Conservation (phyloP, 148 eudicot genomes). For the Amaranthus hypochondriacus region DNA sequence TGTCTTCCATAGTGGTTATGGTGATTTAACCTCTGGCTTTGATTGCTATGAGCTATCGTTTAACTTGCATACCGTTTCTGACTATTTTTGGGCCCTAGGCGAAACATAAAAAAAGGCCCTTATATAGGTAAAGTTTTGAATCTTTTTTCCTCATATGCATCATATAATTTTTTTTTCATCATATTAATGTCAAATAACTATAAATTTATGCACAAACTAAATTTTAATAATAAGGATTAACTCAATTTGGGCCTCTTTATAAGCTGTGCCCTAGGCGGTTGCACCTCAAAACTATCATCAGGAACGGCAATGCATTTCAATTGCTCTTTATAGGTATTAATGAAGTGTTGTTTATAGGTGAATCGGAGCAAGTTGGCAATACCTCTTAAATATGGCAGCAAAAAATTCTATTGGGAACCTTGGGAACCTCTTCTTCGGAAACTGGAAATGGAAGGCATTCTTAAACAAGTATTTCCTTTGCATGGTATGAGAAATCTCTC, state of each 20-base stretch:
- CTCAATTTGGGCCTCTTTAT: too few relatives aligned
- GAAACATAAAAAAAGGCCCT: too few relatives aligned
- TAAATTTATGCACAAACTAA: too few relatives aligned
- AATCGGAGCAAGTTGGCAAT: constrained; percentile 44
- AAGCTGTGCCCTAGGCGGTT: too few relatives aligned
- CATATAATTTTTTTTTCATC: not conserved
- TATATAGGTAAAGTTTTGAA: too few relatives aligned
- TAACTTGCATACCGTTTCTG: not conserved
- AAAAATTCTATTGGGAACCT: constrained; percentile 53
- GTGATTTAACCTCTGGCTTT: not conserved
- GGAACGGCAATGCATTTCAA: not conserved
- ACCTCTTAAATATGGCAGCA: constrained; percentile 38
- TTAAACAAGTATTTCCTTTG: constrained; percentile 75
- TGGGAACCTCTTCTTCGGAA: constrained; percentile 65
- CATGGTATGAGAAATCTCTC: constrained; percentile 51
- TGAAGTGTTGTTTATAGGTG: constrained; percentile 40
- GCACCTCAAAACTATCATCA: not conserved
- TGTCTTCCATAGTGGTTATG: not conserved
- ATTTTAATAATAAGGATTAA: too few relatives aligned
- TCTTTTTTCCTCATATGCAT: too few relatives aligned
- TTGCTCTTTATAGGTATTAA: not conserved
- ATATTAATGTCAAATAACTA: too few relatives aligned
- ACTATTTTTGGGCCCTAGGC: not conserved
- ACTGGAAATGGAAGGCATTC: constrained; percentile 52
- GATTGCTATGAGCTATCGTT: not conserved